Evolutionary conservation across 768 basidiomycete genomes (phyloP), one percentile per base, ranked within the genome.

Genomic region (Boletus insuetus): DNA sequence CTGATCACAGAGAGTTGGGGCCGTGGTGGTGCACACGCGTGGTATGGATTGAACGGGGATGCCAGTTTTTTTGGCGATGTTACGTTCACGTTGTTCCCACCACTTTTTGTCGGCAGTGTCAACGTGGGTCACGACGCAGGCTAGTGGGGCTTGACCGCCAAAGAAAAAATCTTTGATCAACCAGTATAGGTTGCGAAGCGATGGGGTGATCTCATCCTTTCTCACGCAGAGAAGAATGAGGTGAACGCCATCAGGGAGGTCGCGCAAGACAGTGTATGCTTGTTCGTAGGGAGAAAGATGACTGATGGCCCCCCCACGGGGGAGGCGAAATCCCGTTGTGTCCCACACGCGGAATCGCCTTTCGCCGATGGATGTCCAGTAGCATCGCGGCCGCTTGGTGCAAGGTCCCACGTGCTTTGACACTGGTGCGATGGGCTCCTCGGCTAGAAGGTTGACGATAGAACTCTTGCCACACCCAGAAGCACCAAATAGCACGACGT

Each of bases 201-300:
- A 52, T 20, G 64, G 62, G 26, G 46, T 62, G 58, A 72, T 64
- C 46, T 68, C 54, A 2, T 72, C 70, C 7, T 61, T 68, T 16
- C 68, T 63, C 52, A 71, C 66, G 49, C 69, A 69, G 50, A 67
- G 74, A 6, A 77, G 60, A 13, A 77, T 67, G 14, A 76, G 68
- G 50, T 61, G 65, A n/a, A 76, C 60, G 11, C 77, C 73, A 16
- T 49, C 37, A 26, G 37, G 32, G 2, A 75, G 58, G 11, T 37
- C 57, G 29, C 58, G 57, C 43, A 78, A 52, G 16, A 77, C 46
- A n/a, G 47, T 11, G 40, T 67, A 56, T 4, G 64, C 58, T 26
- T 69, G 51, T 29, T 54, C 52, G n/a, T 59, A 69, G 42, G 49
- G 57, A 17, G 1, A 53, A 34, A 46, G 52, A 22, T 24, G 47